Evolutionary conservation across 2,329 filamentous ascomycete genomes (phyloP).

Genomic region (Aspergillus carbonarius): DNA sequence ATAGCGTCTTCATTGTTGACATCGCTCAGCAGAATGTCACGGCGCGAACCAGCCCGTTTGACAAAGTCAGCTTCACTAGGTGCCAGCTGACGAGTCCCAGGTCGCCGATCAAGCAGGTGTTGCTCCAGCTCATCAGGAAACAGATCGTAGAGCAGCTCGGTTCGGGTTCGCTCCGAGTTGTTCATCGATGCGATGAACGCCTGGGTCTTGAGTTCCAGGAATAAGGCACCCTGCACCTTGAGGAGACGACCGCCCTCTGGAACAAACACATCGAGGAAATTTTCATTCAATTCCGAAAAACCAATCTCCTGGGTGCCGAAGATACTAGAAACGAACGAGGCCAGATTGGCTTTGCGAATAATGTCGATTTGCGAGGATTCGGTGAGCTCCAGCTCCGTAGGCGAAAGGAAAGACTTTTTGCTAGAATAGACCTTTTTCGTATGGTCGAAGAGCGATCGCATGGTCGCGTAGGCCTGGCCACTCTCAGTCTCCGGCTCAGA

Average conservation of each 20-base stretch:
- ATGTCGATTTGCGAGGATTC: slow-evolving; percentile 57
- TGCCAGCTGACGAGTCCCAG: slow-evolving; percentile 54
- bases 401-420: slow-evolving; percentile 56
- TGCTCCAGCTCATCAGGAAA: slow-evolving; percentile 60
- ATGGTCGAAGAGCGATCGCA: slow-evolving; percentile 63
- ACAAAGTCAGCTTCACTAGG: slow-evolving; percentile 62
- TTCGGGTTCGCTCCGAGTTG: slow-evolving; percentile 54
- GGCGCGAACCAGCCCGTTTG: slow-evolving; percentile 53
- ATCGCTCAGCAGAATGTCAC: slow-evolving; percentile 57
- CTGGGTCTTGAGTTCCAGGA: slow-evolving; percentile 66
- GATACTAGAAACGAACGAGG: slow-evolving; percentile 63
- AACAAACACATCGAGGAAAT: slow-evolving; percentile 64
- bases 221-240: slow-evolving; percentile 61
- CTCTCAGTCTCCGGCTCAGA: slow-evolving; percentile 55
- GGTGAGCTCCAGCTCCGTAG: slow-evolving; percentile 53
- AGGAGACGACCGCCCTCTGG: slow-evolving; percentile 58
- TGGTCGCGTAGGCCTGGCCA: slow-evolving; percentile 61
- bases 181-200: slow-evolving; percentile 63
- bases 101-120: slow-evolving; percentile 54
- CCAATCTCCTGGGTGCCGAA: slow-evolving; percentile 65
- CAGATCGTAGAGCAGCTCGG: slow-evolving; percentile 58
- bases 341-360: slow-evolving; percentile 64
- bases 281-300: slow-evolving; percentile 62
- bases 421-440: slow-evolving; percentile 62
- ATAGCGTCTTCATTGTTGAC: slow-evolving; percentile 52